These are phyloP conservation scores for Guyanaporus albipodus DNA, from an alignment of 768 basidiomycete species.

Conservation along the genomic window DNA sequence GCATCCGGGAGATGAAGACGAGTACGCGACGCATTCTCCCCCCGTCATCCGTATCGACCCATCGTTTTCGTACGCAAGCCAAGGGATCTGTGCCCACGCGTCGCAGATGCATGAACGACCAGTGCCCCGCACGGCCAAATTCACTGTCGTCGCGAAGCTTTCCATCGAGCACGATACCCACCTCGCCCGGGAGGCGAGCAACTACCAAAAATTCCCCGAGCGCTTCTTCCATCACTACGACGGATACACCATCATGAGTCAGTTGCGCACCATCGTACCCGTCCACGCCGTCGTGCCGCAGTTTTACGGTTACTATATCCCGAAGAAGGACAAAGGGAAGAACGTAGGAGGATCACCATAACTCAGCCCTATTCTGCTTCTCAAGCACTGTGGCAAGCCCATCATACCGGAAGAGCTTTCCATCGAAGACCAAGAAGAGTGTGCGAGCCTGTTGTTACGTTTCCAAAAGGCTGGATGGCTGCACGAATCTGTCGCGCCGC, in stretches of 20 bases:
- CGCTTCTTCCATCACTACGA: constrained; percentile 27
- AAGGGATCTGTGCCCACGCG: constrained; percentile 8
- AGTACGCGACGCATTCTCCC: background rate
- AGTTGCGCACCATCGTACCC: constrained; percentile 41
- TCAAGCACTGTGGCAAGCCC: constrained; percentile 45
- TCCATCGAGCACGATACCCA: constrained; percentile 38
- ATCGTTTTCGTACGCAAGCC: constrained; percentile 9
- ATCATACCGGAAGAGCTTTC: constrained; percentile 28
- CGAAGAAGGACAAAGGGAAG: background rate
- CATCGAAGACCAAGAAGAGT: constrained; percentile 40
- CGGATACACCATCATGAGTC: constrained; percentile 22
- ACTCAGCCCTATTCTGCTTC: constrained; percentile 41
- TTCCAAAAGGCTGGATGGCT: constrained; percentile 37
- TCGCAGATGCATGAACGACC: rapidly evolving
- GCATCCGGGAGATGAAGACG: background rate
- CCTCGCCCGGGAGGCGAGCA: constrained; percentile 28
- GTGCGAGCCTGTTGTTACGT: constrained; percentile 36
- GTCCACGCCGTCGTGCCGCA: constrained; percentile 54
- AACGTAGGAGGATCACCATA: background rate
- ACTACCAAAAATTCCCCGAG: constrained; percentile 27
- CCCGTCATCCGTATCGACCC: constrained; percentile 15
- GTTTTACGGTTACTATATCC: constrained; percentile 59
- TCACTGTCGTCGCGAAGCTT: constrained; percentile 45
- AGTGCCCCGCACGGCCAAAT: constrained; percentile 31
- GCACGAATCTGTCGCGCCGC: constrained; percentile 40